These are phyloP conservation scores for Iris pallida DNA, from an alignment of 116 monocot genomes.

Conservation along the genomic window DNA sequence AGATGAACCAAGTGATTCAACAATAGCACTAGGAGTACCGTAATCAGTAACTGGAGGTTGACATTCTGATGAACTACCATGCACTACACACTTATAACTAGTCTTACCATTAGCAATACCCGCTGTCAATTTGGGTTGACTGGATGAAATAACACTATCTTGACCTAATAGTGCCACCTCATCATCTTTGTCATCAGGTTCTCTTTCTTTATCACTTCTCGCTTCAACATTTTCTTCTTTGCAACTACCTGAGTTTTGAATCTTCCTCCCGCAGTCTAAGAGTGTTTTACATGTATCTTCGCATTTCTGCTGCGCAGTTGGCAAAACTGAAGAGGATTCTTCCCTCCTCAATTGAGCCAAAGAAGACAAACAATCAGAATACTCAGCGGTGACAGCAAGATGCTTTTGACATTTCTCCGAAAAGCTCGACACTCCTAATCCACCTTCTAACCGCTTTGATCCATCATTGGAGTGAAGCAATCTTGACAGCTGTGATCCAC, in stretches of 20 bases:
- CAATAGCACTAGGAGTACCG: background rate
- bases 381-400: background rate
- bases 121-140: background rate
- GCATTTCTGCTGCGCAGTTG: too few species aligned
- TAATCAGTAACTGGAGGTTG: background rate
- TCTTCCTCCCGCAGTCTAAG: background rate
- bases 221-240: slow-evolving; percentile 3
- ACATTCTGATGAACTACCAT: slow-evolving; percentile 2
- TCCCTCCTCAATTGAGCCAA: background rate
- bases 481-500: background rate
- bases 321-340: slow-evolving; percentile 10
- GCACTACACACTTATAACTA: background rate
- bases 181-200: slow-evolving; percentile 6
- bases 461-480: background rate
- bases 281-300: background rate
- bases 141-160: background rate
- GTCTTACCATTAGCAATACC: background rate
- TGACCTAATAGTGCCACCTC: background rate
- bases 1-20: background rate
- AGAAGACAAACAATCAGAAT: background rate
- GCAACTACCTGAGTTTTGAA: background rate
- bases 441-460: background rate
- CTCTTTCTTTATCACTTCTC: background rate
- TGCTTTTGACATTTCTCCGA: too few species aligned
- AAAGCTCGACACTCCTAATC: too few species aligned